Conservation (phyloP, 768 basidiomycete genomes). For the Mrakia gelida region DNA sequence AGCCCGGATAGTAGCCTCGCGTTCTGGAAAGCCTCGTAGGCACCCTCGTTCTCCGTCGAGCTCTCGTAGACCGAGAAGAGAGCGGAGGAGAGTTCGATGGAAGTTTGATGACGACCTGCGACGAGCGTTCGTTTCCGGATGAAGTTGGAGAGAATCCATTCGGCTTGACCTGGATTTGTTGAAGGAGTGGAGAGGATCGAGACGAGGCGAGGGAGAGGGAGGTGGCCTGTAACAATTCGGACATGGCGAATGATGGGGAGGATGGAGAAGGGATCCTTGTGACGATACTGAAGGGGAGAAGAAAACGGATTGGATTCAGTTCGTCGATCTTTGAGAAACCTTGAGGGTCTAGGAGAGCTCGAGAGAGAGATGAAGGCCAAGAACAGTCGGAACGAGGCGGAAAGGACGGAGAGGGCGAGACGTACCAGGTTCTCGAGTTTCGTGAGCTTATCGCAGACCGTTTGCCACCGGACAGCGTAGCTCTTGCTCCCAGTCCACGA, state of each 20-base stretch:
- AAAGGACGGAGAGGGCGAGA: not conserved
- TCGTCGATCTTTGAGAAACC: not conserved
- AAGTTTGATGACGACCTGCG: not conserved
- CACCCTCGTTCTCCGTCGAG: not conserved
- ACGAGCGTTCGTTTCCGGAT: not conserved
- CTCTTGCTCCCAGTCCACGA: constrained; percentile 11
- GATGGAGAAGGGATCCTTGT: constrained; percentile 4
- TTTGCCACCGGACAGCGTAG: not conserved
- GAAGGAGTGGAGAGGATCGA: constrained; percentile 8
- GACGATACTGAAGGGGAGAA: not conserved
- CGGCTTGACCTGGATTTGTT: constrained; percentile 7
- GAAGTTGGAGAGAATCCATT: not conserved
- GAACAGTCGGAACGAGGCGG: too few species aligned
- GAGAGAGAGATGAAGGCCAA: too few species aligned
- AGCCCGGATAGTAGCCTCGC: not conserved
- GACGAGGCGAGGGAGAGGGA: constrained; percentile 6
- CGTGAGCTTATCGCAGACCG: constrained; percentile 7
- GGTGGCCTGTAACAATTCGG: not conserved
- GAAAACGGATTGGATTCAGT: not conserved
- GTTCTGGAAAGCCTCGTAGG: constrained; percentile 10
- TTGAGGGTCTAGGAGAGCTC: not conserved
- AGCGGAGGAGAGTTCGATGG: constrained; percentile 3
- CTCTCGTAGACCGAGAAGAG: constrained; percentile 13
- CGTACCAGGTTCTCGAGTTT: not conserved
- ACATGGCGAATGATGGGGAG: constrained; percentile 4